Evolutionary conservation across 257 asterid genomes (phyloP).

Genomic region (Solanum peruvianum): DNA sequence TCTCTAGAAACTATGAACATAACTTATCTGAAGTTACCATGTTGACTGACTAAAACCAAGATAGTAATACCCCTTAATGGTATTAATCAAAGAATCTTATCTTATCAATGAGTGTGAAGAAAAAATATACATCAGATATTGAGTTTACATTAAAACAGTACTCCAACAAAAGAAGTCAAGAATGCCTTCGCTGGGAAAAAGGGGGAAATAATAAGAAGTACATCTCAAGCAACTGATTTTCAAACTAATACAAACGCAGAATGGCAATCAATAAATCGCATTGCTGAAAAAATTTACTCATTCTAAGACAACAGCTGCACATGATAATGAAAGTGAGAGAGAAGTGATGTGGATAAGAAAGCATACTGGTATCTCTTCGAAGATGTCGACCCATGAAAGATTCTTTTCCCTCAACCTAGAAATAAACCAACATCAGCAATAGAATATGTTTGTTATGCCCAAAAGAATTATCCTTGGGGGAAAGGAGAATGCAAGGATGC

Average conservation of each 20-base stretch:
- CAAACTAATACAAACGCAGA: background rate
- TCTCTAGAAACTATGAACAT: background rate
- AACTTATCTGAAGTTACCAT: background rate
- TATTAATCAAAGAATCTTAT: background rate
- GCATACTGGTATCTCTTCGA: constrained; percentile 95
- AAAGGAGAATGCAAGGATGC: background rate
- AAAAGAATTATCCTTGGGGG: background rate
- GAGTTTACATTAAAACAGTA: background rate
- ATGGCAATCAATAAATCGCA: background rate
- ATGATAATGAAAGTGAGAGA: background rate
- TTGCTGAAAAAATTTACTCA: background rate
- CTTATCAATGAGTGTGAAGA: background rate
- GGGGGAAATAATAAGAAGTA: background rate
- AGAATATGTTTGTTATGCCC: background rate
- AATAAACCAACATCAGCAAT: background rate
- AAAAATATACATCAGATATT: background rate
- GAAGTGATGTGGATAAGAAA: background rate
- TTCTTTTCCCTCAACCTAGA: constrained; percentile 86
- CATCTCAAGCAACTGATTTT: background rate
- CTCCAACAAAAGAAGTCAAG: background rate
- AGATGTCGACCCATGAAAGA: constrained; percentile 93
- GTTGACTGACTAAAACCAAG: background rate
- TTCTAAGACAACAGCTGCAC: background rate
- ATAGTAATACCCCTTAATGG: background rate
- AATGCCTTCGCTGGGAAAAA: background rate